Evolutionary conservation across 2,329 filamentous ascomycete genomes (phyloP).

Genomic region (Endoconidiophora laricicola): DNA sequence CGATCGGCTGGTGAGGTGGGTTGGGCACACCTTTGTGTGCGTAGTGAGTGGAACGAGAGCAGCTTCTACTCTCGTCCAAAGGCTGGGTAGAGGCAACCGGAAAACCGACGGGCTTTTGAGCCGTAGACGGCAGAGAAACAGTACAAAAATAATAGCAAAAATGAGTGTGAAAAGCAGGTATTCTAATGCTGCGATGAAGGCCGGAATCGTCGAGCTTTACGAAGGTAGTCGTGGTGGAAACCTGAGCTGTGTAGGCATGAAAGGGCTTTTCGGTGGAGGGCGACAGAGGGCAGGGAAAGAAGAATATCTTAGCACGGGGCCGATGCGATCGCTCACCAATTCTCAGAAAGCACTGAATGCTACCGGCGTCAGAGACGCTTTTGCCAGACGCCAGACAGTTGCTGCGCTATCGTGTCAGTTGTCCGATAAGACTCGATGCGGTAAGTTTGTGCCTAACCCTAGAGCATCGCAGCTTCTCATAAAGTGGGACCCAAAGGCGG

Average conservation of each 20-base stretch:
- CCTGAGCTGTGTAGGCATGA: no score
- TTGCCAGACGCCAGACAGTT: background rate
- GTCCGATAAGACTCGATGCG: background rate
- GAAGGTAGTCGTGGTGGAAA: no score
- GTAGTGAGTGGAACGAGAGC: background rate
- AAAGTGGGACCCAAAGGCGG: slow-evolving; percentile 10
- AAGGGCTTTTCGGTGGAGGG: no score
- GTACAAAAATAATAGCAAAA: background rate
- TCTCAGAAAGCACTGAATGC: slow-evolving; percentile 3
- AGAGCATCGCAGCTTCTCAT: slow-evolving; percentile 2
- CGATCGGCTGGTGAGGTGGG: background rate
- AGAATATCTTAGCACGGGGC: slow-evolving; percentile 8
- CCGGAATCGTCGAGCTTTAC: background rate
- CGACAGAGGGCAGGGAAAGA: background rate
- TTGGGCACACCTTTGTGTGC: background rate
- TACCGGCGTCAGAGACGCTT: background rate
- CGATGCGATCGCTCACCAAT: slow-evolving; percentile 13
- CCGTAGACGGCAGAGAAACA: background rate
- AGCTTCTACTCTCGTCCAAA: background rate
- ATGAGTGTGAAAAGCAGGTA: background rate
- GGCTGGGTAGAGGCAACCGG: background rate
- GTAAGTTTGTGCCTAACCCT: slow-evolving; percentile 1
- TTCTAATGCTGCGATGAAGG: background rate
- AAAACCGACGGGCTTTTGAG: background rate
- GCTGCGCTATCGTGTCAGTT: background rate